Percentiles rank a stretch among this genome's conserved stretches.
These are phyloP conservation scores for Calocera viscosa DNA, from an alignment of 768 basidiomycete species.

Conservation along the genomic window DNA sequence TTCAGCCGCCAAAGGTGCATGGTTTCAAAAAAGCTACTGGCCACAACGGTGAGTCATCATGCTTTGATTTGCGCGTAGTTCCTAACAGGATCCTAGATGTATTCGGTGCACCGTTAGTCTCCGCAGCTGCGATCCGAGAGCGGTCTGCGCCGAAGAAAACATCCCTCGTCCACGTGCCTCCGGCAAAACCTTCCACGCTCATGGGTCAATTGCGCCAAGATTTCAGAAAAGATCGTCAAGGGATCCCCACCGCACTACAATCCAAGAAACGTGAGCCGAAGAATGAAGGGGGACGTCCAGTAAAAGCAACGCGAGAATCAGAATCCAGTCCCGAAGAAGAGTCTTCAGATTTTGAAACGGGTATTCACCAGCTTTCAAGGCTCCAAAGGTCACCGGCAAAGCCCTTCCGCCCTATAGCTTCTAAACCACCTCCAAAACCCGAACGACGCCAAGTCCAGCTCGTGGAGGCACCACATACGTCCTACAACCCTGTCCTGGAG, in stretches of 20 bases:
- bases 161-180: neutral
- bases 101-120: neutral
- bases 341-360: slow-evolving; percentile 15
- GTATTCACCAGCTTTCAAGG: slow-evolving; percentile 43
- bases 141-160: neutral
- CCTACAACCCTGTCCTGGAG: slow-evolving; percentile 28
- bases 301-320: slow-evolving; percentile 21
- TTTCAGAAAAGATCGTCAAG: neutral
- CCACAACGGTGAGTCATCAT: neutral
- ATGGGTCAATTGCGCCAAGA: slow-evolving; percentile 3
- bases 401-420: slow-evolving; percentile 19
- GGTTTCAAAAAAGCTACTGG: neutral
- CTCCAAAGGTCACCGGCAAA: slow-evolving; percentile 47
- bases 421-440: slow-evolving; percentile 13
- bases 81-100: slow-evolving; percentile 4
- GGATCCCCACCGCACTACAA: neutral
- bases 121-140: neutral
- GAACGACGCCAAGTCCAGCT: slow-evolving; percentile 47
- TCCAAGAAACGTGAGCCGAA: neutral
- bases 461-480: slow-evolving; percentile 43
- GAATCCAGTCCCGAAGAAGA: slow-evolving; percentile 26
- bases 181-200: neutral
- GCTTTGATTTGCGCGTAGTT: slow-evolving; percentile 12
- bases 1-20: neutral
- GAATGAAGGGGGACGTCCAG: neutral